Evolutionary conservation across 164 flowering plant species (phyloP).

Genomic region (Piper betle): DNA sequence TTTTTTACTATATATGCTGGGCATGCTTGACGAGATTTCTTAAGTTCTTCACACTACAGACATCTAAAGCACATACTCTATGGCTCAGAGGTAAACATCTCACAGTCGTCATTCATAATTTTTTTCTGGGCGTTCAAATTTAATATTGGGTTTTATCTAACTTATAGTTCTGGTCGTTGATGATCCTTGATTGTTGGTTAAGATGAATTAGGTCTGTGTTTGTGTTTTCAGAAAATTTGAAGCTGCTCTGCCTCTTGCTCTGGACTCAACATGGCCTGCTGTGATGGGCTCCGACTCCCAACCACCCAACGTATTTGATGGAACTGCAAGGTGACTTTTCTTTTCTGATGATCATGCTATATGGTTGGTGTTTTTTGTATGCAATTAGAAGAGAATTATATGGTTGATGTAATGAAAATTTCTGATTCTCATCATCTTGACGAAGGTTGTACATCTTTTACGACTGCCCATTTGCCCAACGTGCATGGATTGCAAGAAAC

Average conservation of each 20-base stretch:
- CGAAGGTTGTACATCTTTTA: slow-evolving; percentile 59
- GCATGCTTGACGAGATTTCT: no score
- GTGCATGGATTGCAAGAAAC: slow-evolving; percentile 72
- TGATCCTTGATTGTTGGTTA: neutral
- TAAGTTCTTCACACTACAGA: no score
- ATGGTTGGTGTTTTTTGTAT: no score
- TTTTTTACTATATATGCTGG: no score
- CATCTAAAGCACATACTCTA: no score
- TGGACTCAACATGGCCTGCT: slow-evolving; percentile 1
- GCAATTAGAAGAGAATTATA: no score
- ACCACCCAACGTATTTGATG: neutral
- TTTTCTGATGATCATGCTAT: neutral
- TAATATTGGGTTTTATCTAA: neutral
- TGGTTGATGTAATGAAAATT: neutral
- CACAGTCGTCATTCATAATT: neutral
- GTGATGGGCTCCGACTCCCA: neutral
- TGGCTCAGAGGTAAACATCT: no score
- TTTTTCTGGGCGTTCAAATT: neutral
- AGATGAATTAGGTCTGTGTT: neutral
- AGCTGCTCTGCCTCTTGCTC: neutral
- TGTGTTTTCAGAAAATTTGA: slow-evolving; percentile 1
- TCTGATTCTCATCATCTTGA: neutral
- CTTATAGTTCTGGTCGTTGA: neutral
- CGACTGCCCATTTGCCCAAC: slow-evolving; percentile 70
- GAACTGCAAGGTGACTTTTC: neutral